These are phyloP conservation scores for Cyberlindnera japonica DNA, from an alignment of 805 yeast species.

Conservation along the genomic window DNA sequence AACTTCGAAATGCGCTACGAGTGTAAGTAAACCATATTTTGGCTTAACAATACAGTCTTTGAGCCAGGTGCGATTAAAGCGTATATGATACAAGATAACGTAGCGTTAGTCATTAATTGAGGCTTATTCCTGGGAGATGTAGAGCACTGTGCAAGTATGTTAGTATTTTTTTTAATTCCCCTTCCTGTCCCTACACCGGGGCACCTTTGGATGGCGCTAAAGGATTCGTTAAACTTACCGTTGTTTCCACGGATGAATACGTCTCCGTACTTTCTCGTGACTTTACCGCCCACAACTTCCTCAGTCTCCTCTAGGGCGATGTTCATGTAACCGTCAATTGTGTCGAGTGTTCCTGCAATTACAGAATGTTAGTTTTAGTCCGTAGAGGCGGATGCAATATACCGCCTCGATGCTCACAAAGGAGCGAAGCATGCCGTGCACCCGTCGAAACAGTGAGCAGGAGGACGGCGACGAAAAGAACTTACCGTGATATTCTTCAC, in stretches of 20 bases:
- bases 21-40: not conserved
- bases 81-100: not conserved
- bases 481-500: constrained; percentile 76
- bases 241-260: constrained; percentile 86
- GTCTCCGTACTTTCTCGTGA: constrained; percentile 60
- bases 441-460: not conserved
- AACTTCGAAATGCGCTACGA: constrained; percentile 9
- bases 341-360: constrained; percentile 51
- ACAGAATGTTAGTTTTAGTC: constrained; percentile 8
- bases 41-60: not conserved
- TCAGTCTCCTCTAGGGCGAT: constrained; percentile 77
- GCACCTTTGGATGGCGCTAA: too few species aligned
- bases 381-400: not conserved
- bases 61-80: too few species aligned
- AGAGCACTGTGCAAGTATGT: constrained; percentile 19
- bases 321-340: constrained; percentile 97
- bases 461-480: constrained; percentile 3
- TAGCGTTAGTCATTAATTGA: not conserved
- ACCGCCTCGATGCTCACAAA: not conserved
- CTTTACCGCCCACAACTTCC: constrained; percentile 53
- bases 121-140: constrained; percentile 24
- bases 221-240: constrained; percentile 45
- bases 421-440: too few species aligned
- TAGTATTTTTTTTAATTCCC: constrained; percentile 9
- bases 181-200: too few species aligned